Evolutionary conservation across 805 yeast genomes (phyloP).

Genomic region (Starmerella floris): DNA sequence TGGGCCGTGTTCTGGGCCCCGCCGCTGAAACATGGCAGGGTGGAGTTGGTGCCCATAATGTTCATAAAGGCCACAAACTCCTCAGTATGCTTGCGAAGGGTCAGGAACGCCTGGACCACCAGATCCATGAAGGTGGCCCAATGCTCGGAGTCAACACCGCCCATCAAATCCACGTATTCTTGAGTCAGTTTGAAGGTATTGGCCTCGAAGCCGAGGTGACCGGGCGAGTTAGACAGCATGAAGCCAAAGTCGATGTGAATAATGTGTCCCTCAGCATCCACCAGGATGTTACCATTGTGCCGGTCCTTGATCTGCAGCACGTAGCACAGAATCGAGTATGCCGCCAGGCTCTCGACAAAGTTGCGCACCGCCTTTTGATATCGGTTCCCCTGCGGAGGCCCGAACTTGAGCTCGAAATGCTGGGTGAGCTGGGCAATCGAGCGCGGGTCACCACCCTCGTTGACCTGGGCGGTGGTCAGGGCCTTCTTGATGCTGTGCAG

Average conservation of each 20-base stretch:
- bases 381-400: constrained; percentile 38
- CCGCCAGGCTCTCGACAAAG: constrained; percentile 80
- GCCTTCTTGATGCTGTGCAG: constrained; percentile 92
- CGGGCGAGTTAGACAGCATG: constrained; percentile 85
- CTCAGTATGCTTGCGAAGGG: constrained; percentile 59
- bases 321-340: constrained; percentile 83
- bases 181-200: constrained; percentile 89
- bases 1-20: constrained; percentile 67
- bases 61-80: constrained; percentile 74
- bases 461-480: constrained; percentile 50
- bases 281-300: constrained; percentile 95
- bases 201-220: constrained; percentile 92
- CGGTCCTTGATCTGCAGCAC: constrained; percentile 89
- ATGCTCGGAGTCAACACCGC: constrained; percentile 54
- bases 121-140: constrained; percentile 49
- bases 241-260: constrained; percentile 89
- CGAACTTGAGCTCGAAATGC: constrained; percentile 67
- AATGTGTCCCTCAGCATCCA: constrained; percentile 89
- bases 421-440: constrained; percentile 60
- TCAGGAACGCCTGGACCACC: constrained; percentile 60
- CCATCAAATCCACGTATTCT: constrained; percentile 80
- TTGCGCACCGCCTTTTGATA: constrained; percentile 69
- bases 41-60: constrained; percentile 84
- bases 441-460: constrained; percentile 45
- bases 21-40: constrained; percentile 78